phyloP scores from a whole-genome alignment of 305 asterid species.

The Vinca major region DNA sequence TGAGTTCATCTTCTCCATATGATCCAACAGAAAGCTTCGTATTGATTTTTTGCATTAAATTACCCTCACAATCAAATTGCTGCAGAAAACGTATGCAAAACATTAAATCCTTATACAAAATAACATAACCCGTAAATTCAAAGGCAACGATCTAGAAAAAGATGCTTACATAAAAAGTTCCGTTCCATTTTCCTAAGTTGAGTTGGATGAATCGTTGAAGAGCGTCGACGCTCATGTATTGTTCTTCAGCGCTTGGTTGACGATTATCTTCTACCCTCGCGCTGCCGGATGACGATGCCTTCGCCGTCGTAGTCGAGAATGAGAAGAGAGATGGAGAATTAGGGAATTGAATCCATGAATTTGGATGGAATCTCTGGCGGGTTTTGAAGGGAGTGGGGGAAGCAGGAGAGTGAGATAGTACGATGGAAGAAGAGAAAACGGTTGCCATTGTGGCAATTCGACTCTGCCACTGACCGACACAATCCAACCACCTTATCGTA shows the following conservation, averaged over 20 bases:
- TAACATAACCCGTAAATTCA: not conserved
- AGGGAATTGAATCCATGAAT: slow-evolving; percentile 16
- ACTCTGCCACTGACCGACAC: not conserved
- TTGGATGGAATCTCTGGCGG: slow-evolving; percentile 17
- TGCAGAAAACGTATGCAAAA: slow-evolving; percentile 24
- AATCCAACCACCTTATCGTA: not conserved
- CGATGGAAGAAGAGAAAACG: slow-evolving; percentile 30
- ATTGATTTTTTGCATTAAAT: slow-evolving; percentile 60
- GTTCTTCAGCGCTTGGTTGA: slow-evolving; percentile 17
- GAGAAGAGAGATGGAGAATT: slow-evolving; percentile 19
- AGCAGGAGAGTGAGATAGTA: slow-evolving; percentile 24
- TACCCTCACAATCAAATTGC: slow-evolving; percentile 81
- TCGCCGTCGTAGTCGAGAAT: slow-evolving; percentile 23
- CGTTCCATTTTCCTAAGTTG: slow-evolving; percentile 71
- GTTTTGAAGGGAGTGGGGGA: slow-evolving; percentile 17
- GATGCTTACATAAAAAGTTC: slow-evolving; percentile 57
- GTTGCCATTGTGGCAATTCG: slow-evolving; percentile 42
- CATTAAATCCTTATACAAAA: not conserved
- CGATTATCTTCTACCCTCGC: slow-evolving; percentile 35
- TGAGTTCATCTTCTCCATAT: slow-evolving; percentile 80
- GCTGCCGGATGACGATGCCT: slow-evolving; percentile 26
- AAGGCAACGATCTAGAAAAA: not conserved
- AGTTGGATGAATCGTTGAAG: slow-evolving; percentile 65
- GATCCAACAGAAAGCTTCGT: slow-evolving; percentile 80
- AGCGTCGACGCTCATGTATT: slow-evolving; percentile 43